Conservation (phyloP, 768 basidiomycete genomes). For the Steccherinum ochraceum region DNA sequence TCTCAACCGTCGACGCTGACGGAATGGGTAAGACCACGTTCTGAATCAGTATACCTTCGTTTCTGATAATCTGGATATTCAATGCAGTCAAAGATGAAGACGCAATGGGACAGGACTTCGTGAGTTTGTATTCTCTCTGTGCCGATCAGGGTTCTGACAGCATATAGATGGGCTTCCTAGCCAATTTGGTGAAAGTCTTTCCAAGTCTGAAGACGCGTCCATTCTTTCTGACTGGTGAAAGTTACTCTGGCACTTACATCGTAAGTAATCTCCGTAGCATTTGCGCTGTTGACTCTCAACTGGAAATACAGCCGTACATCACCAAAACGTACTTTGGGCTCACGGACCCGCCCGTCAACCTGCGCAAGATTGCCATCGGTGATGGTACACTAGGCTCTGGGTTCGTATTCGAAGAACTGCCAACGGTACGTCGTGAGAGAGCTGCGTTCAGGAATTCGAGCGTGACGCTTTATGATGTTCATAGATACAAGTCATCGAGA, state of each 20-base stretch:
- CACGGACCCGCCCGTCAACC: conserved; percentile 57
- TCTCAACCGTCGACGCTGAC: conserved; percentile 52
- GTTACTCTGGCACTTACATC: conserved; percentile 71
- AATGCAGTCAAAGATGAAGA: conserved; percentile 40
- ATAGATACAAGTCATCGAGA: conserved; percentile 55
- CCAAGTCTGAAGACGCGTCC: conserved; percentile 62
- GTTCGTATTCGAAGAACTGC: conserved; percentile 44
- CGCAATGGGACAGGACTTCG: conserved; percentile 51
- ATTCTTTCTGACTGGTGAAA: conserved; percentile 64
- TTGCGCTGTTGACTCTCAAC: neutral
- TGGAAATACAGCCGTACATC: conserved; percentile 69
- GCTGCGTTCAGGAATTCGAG: too few species aligned
- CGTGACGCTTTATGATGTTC: neutral
- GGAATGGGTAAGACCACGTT: conserved; percentile 48
- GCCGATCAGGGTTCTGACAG: neutral
- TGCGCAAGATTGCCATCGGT: conserved; percentile 66
- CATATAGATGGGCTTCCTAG: conserved; percentile 61
- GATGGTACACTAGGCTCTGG: conserved; percentile 54
- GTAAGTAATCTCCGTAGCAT: conserved; percentile 22
- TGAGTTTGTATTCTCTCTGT: conserved; percentile 21
- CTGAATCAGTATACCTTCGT: too few species aligned
- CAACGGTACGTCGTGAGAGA: conserved; percentile 37
- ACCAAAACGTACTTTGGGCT: conserved; percentile 63
- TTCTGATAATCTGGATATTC: too few species aligned
- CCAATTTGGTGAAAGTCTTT: conserved; percentile 69